Conservation (phyloP, 2,329 filamentous ascomycete species). For the Curvularia verruculosa region DNA sequence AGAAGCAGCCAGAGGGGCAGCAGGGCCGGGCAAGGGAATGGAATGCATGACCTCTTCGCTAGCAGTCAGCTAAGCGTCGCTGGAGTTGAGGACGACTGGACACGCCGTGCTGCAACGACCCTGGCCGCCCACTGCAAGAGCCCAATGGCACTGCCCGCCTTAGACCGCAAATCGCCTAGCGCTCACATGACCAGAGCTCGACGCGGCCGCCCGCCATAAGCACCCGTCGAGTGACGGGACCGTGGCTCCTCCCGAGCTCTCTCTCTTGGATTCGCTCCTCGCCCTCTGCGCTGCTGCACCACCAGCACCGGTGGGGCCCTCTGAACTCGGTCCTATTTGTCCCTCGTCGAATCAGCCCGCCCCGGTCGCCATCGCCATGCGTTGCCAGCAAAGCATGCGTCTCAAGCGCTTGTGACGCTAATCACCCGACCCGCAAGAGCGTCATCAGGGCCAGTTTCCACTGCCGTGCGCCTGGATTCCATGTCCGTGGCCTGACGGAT, state of each 20-base stretch:
- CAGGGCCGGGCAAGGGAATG: conserved; percentile 39
- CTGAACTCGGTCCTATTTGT: neutral
- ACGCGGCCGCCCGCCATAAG: conserved; percentile 29
- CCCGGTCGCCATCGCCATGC: conserved; percentile 33
- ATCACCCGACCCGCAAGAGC: conserved; percentile 29
- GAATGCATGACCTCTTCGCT: conserved; percentile 42
- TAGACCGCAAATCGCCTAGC: conserved; percentile 24
- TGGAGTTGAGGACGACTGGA: conserved; percentile 45
- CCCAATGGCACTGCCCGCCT: conserved; percentile 21
- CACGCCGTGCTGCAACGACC: conserved; percentile 33
- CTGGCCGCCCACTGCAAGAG: conserved; percentile 25
- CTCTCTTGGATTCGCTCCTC: conserved; percentile 37
- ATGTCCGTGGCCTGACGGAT: conserved; percentile 26
- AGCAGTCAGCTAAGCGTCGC: conserved; percentile 47
- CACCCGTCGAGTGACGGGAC: conserved; percentile 22
- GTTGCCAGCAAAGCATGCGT: conserved; percentile 48
- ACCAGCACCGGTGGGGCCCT: conserved; percentile 29
- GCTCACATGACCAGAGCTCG: conserved; percentile 34
- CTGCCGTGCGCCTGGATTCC: conserved; percentile 39
- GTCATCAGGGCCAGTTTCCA: conserved; percentile 30
- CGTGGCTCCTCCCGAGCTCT: conserved; percentile 43
- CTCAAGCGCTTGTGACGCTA: conserved; percentile 40
- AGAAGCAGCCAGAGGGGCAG: conserved; percentile 37
- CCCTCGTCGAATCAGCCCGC: neutral
- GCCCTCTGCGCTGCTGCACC: conserved; percentile 22